Evolutionary conservation across 2,329 filamentous ascomycete genomes (phyloP), one percentile per base, ranked within the genome.

Genomic region (Ustilaginoidea virens): DNA sequence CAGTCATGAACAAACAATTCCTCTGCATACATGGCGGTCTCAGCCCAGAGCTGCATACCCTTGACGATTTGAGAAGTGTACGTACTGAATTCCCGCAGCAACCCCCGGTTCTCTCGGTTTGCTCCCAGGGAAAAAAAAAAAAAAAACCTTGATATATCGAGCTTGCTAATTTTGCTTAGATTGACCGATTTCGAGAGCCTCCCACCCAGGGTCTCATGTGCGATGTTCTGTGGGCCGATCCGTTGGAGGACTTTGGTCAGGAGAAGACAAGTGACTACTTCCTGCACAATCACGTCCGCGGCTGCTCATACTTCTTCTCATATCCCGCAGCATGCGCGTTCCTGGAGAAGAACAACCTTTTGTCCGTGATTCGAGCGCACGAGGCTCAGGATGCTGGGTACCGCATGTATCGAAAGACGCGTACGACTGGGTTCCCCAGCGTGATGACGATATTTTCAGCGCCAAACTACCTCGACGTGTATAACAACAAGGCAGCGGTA

Each of bases 371-470:
- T 50, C 80, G 90, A 45, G 90, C 90, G 13, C 90, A 98, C 63
- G 90, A 98, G 56, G 90, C 90, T 22, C 90, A 98, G 63, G 90
- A 98, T 59, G 90, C 90, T 21, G 90, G 90, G 13, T 98, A 98
- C 57, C 74, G 90, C 52, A 98, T 98, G 90, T 98, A 98, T 57
- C 74, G 90, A 42, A 98, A 98, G 69, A 98, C 90, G 16, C 74
- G 87, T 38, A 96, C 90, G 2, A 98, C 90, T 13, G 90, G 90
- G 3, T 98, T 98, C 61, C 90, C 90, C 14, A 94, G 86, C 59
- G 90, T 98, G 38, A 98, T 98, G 90, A 98, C 90, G 42, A 98
- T 98, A 47, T 98, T 98, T 67, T 96, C 87, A 25, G 90, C 90
- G 2, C 90, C 90, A 21, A 98, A 98, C 58, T 98, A 98, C 52